These are phyloP conservation scores for Glaciozyma antarctica DNA, from an alignment of 768 basidiomycete species.

Conservation along the genomic window DNA sequence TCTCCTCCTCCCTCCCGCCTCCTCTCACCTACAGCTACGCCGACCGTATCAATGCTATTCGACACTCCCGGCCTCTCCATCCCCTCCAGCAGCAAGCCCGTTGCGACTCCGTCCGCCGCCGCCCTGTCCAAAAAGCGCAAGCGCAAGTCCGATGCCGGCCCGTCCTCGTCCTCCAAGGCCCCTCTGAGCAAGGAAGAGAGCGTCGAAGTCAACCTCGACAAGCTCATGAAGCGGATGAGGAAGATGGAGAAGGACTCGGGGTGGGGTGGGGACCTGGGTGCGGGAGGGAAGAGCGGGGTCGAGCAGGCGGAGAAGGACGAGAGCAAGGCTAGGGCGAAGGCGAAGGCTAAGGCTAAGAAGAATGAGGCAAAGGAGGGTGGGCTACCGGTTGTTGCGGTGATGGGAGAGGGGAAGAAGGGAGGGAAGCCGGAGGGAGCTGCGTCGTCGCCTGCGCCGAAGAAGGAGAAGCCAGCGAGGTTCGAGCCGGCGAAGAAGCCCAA, in stretches of 20 bases:
- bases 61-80: slow-evolving; percentile 28
- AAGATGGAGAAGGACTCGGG: slow-evolving; percentile 4
- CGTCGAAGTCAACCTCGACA: slow-evolving; percentile 50
- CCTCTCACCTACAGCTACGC: no score
- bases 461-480: slow-evolving; percentile 2
- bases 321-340: not conserved
- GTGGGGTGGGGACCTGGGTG: not conserved
- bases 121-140: slow-evolving; percentile 17
- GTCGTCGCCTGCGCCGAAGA: not conserved
- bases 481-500: slow-evolving; percentile 9
- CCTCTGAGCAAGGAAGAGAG: slow-evolving; percentile 32
- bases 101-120: slow-evolving; percentile 5
- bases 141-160: not conserved
- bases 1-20: no score
- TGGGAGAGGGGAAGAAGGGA: slow-evolving; percentile 10
- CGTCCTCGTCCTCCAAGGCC: slow-evolving; percentile 35
- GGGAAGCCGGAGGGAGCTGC: not conserved
- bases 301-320: not conserved
- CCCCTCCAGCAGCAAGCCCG: not conserved
- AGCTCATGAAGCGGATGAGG: slow-evolving; percentile 49
- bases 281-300: not conserved
- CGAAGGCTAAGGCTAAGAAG: slow-evolving; percentile 1
- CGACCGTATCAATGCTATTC: slow-evolving; percentile 14
- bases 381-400: slow-evolving; percentile 26
- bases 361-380: slow-evolving; percentile 12